Conservation (phyloP, 371 early-diverging fungal genomes). For the Nematocida sp. region DNA sequence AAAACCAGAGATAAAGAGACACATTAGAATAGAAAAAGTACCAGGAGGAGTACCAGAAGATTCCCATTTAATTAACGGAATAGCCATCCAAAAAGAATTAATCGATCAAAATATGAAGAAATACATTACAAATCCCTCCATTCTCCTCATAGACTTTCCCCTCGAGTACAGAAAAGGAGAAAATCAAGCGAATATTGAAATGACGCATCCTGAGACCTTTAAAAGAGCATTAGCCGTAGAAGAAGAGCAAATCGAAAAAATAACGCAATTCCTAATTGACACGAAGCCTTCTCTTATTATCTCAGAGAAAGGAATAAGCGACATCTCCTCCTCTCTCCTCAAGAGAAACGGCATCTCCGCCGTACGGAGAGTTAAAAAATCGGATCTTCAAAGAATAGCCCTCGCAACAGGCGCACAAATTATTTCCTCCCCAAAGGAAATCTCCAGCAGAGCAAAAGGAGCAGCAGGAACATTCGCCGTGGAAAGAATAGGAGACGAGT, state of each 20-base stretch:
- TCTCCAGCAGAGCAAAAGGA: conserved; percentile 87
- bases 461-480: conserved; percentile 89
- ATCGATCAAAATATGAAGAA: conserved; percentile 98
- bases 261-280: conserved; percentile 86
- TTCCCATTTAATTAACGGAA: conserved; percentile 88
- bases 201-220: conserved; percentile 90
- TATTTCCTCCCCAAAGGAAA: conserved; percentile 88
- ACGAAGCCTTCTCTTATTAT: conserved; percentile 94
- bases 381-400: conserved; percentile 93
- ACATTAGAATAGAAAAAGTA: conserved; percentile 89
- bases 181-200: conserved; percentile 95
- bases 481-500: conserved; percentile 93
- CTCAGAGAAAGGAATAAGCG: conserved; percentile 93
- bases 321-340: conserved; percentile 74
- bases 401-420: conserved; percentile 94
- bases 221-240: conserved; percentile 89
- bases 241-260: conserved; percentile 91
- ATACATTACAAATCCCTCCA: conserved; percentile 89
- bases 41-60: conserved; percentile 93
- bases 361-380: conserved; percentile 93
- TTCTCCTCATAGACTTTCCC: conserved; percentile 92
- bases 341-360: conserved; percentile 93
- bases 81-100: conserved; percentile 97
- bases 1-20: conserved; percentile 85
- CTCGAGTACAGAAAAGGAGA: conserved; percentile 99